Conservation (phyloP, 75 land plant genomes). For the Pinus taeda region DNA sequence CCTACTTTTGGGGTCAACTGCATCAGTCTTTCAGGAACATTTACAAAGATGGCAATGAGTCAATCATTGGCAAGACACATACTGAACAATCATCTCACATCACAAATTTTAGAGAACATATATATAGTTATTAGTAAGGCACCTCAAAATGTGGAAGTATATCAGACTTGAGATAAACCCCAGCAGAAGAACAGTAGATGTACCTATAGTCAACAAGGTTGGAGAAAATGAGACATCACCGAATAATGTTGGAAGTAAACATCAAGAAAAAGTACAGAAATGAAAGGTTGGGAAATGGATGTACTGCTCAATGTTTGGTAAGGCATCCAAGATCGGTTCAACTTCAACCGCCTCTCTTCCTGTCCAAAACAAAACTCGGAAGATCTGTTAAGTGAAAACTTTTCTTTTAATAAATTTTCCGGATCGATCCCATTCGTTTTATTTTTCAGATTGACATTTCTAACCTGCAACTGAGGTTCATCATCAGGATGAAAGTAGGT, state of each 20-base stretch:
- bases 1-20: constrained; percentile 97
- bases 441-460: too few species aligned
- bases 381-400: not conserved
- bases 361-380: constrained; percentile 18
- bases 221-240: constrained; percentile 1
- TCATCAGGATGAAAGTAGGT: too few species aligned
- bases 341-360: constrained; percentile 94
- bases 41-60: not conserved
- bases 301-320: constrained; percentile 93
- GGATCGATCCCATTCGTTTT: too few species aligned
- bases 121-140: not conserved
- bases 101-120: not conserved
- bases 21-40: constrained; percentile 59
- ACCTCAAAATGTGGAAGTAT: constrained; percentile 94
- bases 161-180: constrained; percentile 95
- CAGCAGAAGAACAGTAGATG: constrained; percentile 99
- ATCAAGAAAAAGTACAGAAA: not conserved
- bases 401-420: not conserved
- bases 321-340: constrained; percentile 90
- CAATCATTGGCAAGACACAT: not conserved
- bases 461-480: too few species aligned
- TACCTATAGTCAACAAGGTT: constrained; percentile 44
- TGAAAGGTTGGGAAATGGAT: constrained; percentile 5
- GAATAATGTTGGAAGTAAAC: constrained; percentile 1
- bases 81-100: not conserved